phyloP scores from a whole-genome alignment of 768 basidiomycete species.

The Hygrophorus russula region DNA sequence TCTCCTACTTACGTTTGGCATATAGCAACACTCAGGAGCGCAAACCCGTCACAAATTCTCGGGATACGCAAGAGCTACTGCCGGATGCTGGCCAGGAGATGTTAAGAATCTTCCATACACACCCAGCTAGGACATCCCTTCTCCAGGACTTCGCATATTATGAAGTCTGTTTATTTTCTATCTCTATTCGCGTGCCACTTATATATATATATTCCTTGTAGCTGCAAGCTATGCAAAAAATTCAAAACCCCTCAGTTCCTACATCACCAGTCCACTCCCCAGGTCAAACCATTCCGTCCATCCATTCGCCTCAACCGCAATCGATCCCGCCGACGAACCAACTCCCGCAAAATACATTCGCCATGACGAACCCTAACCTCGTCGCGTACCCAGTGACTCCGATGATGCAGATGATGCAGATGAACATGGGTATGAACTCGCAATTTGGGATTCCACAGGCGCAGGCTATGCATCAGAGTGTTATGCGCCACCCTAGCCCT shows the following conservation, averaged over 20 bases:
- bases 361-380: constrained; percentile 37
- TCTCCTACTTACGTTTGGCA: constrained; percentile 8
- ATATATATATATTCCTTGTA: constrained; percentile 19
- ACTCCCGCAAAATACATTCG: constrained; percentile 36
- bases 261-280: constrained; percentile 26
- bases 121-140: constrained; percentile 86
- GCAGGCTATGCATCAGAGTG: constrained; percentile 77
- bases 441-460: constrained; percentile 45
- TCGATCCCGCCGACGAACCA: constrained; percentile 25
- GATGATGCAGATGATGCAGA: constrained; percentile 53
- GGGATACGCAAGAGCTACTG: constrained; percentile 94
- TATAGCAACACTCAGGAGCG: constrained; percentile 90
- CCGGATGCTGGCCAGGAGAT: constrained; percentile 96
- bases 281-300: constrained; percentile 15
- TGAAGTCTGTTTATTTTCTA: constrained; percentile 40
- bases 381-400: constrained; percentile 50
- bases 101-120: constrained; percentile 89
- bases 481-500: constrained; percentile 75
- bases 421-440: constrained; percentile 33
- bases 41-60: constrained; percentile 96
- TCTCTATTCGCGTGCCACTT: not conserved
- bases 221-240: constrained; percentile 83
- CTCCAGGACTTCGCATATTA: constrained; percentile 92
- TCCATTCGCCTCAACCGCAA: constrained; percentile 31
- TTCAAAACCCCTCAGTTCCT: constrained; percentile 26